Percentiles rank a stretch among this genome's conserved stretches.
Evolutionary conservation across 2,329 filamentous ascomycete genomes (phyloP).

Genomic region (Akanthomyces lecanii): DNA sequence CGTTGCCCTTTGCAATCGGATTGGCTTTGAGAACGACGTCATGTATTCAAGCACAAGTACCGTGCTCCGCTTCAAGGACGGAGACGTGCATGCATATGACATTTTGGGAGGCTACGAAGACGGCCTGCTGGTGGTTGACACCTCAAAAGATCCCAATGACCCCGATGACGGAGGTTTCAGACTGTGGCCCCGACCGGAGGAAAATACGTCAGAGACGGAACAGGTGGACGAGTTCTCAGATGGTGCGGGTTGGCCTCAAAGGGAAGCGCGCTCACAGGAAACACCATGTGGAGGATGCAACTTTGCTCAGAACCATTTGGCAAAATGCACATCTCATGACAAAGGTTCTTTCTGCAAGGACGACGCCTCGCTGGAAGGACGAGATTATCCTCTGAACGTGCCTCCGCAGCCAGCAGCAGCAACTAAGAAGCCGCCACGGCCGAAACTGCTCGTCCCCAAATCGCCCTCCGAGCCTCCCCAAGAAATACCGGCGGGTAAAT

Average conservation of each 20-base stretch:
- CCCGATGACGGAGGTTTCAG: slow-evolving; percentile 30
- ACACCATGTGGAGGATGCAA: not conserved
- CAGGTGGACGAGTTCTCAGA: not conserved
- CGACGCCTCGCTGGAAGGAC: not conserved
- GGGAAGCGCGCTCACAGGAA: not conserved
- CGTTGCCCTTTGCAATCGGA: slow-evolving; percentile 67
- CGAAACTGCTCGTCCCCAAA: not conserved
- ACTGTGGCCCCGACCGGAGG: slow-evolving; percentile 22
- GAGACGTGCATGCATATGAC: slow-evolving; percentile 65
- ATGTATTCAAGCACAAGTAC: slow-evolving; percentile 72
- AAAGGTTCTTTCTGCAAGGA: not conserved
- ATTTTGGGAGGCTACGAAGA: slow-evolving; percentile 67
- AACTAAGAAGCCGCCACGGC: not conserved
- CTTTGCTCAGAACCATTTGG: not conserved
- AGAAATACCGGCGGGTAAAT: not conserved
- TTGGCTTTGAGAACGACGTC: slow-evolving; percentile 60
- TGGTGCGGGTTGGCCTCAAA: not conserved
- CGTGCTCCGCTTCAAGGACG: slow-evolving; percentile 61
- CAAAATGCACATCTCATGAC: not conserved
- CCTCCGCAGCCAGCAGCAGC: not conserved
- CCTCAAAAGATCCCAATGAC: slow-evolving; percentile 37
- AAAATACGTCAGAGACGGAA: not conserved
- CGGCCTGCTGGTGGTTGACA: slow-evolving; percentile 65
- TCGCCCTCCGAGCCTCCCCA: not conserved
- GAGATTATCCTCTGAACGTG: not conserved